Base-by-base conservation (phyloP, 1,139 yeast species). In the Candida gigantensis region DNA sequence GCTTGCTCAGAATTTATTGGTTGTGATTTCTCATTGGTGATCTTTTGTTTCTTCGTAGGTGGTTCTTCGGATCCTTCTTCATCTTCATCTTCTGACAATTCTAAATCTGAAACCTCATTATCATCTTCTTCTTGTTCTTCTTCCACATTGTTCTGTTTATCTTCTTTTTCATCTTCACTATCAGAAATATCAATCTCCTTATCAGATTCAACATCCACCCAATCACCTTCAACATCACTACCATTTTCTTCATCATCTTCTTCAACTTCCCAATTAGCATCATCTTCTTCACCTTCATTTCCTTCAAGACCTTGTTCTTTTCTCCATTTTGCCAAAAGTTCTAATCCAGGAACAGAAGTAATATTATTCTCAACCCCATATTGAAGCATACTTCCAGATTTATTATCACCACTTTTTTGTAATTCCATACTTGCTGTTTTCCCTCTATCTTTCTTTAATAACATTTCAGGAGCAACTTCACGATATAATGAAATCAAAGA, bases 381-480 rank as follows among this genome's bases (percentile, higher is more conserved):
- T 57, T 76, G 77, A 27, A 82, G 83, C 45, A 74, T 54, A n/a
- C n/a, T n/a, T 57, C 75, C 47, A n/a, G 43, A 32, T 24, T 61
- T 60, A 27, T 60, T 67, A 23, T 82, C 81, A n/a, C n/a, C n/a
- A n/a, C n/a, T n/a, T 37, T 74, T 74, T 49, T 81, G 82, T 43
- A 89, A 47, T 42, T 79, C 94, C 76, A 90, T 84, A 17, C 95
- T 72, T 10, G 96, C 97, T 24, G 72, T 65, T 66, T 92, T 92
- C 55, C 98, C 98, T 57, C 98, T 77, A 57, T 94, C 97, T 56
- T 87, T 89, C 52, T 81, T 76, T 40, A 76, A 73, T 54, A 92
- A 76, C 97, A 92, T 87, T 49, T 92, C 95, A 5, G 99, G 99
- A 2, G 97, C 97, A 36, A 89, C 82, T 47, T 89, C 97, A 62